These are phyloP conservation scores for Andrographis paniculata DNA, from an alignment of 305 asterid species.

Conservation along the genomic window DNA sequence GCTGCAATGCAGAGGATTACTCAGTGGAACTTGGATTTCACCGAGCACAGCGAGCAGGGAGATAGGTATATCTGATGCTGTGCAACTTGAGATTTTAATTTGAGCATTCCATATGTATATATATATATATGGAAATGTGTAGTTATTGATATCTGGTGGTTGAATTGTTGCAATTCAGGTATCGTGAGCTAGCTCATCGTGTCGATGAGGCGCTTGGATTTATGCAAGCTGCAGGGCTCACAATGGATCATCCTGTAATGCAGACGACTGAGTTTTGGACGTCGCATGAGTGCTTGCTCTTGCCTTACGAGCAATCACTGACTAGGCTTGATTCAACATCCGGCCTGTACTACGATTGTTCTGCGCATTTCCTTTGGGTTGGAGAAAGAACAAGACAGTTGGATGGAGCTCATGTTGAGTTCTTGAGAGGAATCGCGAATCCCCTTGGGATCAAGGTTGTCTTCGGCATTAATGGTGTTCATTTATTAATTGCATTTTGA, in stretches of 20 bases:
- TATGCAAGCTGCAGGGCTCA: slow-evolving; percentile 83
- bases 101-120: no score
- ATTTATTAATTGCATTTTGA: no score
- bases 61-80: slow-evolving; percentile 40
- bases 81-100: no score
- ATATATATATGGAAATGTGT: no score
- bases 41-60: slow-evolving; percentile 81
- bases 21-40: slow-evolving; percentile 81
- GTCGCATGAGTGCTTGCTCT: slow-evolving; percentile 83
- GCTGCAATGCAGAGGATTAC: slow-evolving; percentile 84
- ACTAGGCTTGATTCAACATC: slow-evolving; percentile 76
- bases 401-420: slow-evolving; percentile 86
- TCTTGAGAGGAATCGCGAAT: slow-evolving; percentile 77
- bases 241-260: slow-evolving; percentile 73
- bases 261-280: slow-evolving; percentile 75
- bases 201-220: slow-evolving; percentile 90
- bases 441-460: slow-evolving; percentile 78
- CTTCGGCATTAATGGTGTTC: background rate
- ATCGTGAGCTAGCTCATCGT: slow-evolving; percentile 68
- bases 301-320: slow-evolving; percentile 82
- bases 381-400: slow-evolving; percentile 84
- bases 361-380: slow-evolving; percentile 80
- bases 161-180: slow-evolving; percentile 27
- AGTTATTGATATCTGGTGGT: no score
- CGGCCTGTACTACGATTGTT: slow-evolving; percentile 72